Evolutionary conservation across 208 protist species (phyloP), one percentile per base, ranked within the genome.

Genomic region (Crithidia acanthocephali): DNA sequence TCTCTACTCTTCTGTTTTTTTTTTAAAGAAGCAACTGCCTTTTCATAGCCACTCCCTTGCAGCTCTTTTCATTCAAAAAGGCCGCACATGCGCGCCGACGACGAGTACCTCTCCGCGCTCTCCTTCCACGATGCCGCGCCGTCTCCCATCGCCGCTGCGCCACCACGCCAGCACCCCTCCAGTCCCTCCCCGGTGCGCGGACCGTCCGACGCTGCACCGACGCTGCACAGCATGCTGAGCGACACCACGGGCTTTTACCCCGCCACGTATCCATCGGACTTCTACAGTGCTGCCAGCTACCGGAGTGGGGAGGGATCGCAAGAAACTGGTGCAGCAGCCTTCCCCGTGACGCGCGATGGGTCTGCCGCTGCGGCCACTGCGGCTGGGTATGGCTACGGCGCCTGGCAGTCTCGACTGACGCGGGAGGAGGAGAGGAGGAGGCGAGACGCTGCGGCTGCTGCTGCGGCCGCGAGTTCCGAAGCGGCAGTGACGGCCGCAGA

Each of bases 81-180:
- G 37, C 35, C 18, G 32, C 52, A 4, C 42, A 62, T 71, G 66
- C 53, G 8, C 42, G n/a, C 58, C 0, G 58, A 68, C 15, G 72
- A 78, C n/a, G 64, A 65, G 0, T 72, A 68, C 32, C 74, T 79
- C 42, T 67, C 58, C 7, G 56, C 62, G 11, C 32, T 74, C 27
- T 68, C 75, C 57, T 62, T 76, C 20, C 25, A 25, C 18, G 10
- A 78, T 53, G 35, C 32, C 20, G 44, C 72, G 2, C 44, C 32
- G 13, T 9, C 30, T 10, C 40, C 20, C 27, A 20, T 32, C 23
- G 2, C 53, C 2, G 1, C 52, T 1, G 20, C 23, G 10, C 0
- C 25, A 0, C 35, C 7, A 2, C 2, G 16, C 0, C 35, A 27
- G 1, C 35, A 32, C 5, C 37, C 32, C 5, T 20, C 22, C 2